phyloP scores from a whole-genome alignment of 164 flowering plant species.

The Tetrastigma voinierianum region DNA sequence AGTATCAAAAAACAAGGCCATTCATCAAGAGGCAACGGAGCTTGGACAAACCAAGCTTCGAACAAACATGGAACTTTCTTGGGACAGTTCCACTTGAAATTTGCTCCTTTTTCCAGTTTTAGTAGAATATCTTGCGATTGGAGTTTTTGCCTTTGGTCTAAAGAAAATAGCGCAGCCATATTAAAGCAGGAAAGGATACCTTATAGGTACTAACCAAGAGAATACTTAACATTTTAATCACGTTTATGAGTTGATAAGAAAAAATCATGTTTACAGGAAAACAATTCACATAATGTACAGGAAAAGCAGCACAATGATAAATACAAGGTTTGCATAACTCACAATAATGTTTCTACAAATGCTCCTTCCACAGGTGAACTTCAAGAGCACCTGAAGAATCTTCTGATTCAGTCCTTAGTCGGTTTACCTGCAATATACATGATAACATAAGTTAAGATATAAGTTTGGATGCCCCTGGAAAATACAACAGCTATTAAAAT shows the following conservation, averaged over 20 bases:
- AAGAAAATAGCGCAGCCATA: not conserved
- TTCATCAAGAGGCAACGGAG: slow-evolving; percentile 83
- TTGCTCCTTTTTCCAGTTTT: slow-evolving; percentile 67
- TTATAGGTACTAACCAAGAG: not conserved
- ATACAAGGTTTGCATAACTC: slow-evolving; percentile 16
- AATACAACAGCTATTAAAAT: not conserved
- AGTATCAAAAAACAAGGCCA: slow-evolving; percentile 80
- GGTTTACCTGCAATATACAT: slow-evolving; percentile 48
- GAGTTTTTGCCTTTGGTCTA: slow-evolving; percentile 70
- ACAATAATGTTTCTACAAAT: slow-evolving; percentile 85
- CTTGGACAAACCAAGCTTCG: slow-evolving; percentile 76
- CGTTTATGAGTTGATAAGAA: not conserved
- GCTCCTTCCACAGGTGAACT: slow-evolving; percentile 82
- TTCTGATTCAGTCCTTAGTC: slow-evolving; percentile 47
- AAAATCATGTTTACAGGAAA: no score
- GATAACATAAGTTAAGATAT: not conserved
- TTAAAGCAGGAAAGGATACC: not conserved
- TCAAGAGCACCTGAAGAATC: slow-evolving; percentile 59
- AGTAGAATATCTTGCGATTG: slow-evolving; percentile 77
- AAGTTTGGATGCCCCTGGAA: not conserved
- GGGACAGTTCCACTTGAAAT: slow-evolving; percentile 52
- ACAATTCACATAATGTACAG: not conserved
- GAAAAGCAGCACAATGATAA: not conserved
- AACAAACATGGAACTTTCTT: slow-evolving; percentile 77
- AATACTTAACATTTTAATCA: not conserved